Evolutionary conservation across 148 eudicot species (phyloP), one percentile per base, ranked within the genome.

Genomic region (Amaranthus hypochondriacus): DNA sequence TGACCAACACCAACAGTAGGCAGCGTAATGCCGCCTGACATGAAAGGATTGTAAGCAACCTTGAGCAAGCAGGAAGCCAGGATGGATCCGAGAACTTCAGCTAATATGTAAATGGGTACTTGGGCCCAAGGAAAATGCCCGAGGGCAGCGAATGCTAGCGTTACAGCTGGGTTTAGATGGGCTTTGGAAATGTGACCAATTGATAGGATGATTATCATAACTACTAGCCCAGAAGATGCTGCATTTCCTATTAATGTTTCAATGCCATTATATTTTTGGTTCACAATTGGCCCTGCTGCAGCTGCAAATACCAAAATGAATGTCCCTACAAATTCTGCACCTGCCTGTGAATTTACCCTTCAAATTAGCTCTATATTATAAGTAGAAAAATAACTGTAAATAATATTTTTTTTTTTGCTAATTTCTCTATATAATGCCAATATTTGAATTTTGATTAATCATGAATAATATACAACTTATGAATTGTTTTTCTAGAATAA

Each of bases 131-230:
- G 82, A 66, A 84, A 84, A 68, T 84, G 80, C 6, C 72, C 71
- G 2, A 72, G 62, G 18, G 73, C 72, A 0, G 84, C 83, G 56
- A 66, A 84, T 2, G 86, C 86, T 18, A 84, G 44, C 13, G 84
- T 84, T 4, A 84, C 80, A 4, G 86, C 78, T 9, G 86, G 86
- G 73, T 84, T 84, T 1, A 84, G 74, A 68, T 84, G 86, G 14
- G 86, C 86, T 21, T 78, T 75, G 0, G 86, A 84, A 13, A 84
- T 84, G 78, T 84, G 84, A 18, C 86, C 86, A 6, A 76, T 62
- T 53, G 84, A 78, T 0, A 78, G 10, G 2, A 84, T 74, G n/a
- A 76, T 28, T 15, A 84, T 65, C 76, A 78, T 18, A 6, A 84
- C 86, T 39, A 73, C 86, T 3, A 81, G 39, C 9, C 84, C 86